These are phyloP conservation scores for Euphorbia schlechtendalii DNA, from an alignment of 441 rosid genomes.

Conservation along the genomic window DNA sequence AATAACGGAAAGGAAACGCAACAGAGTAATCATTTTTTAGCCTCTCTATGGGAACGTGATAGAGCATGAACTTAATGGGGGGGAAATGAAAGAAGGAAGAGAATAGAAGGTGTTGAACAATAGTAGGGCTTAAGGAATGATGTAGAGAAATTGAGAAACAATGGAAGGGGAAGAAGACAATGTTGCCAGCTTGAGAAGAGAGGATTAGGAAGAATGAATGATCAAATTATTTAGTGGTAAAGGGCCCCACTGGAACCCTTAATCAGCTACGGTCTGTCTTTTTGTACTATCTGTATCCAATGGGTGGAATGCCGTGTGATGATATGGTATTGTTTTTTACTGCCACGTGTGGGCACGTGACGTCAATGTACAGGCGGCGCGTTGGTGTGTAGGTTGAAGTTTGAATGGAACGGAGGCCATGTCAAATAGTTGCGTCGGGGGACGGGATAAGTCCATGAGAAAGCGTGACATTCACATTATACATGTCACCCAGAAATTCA, in stretches of 20 bases:
- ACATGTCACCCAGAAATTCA: too few relatives aligned
- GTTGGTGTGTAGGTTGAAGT: not conserved
- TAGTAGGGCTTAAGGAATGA: not conserved
- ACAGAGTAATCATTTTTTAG: conserved; percentile 21
- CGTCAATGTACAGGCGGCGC: not conserved
- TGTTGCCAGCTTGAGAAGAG: conserved; percentile 66
- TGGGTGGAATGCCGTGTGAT: not conserved
- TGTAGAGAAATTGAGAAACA: not conserved
- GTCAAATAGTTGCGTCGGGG: too few relatives aligned
- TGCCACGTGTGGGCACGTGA: not conserved
- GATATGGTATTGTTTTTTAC: not conserved
- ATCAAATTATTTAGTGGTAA: conserved; percentile 52
- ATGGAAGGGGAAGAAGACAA: conserved; percentile 27
- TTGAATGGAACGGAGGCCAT: too few relatives aligned
- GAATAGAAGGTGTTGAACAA: conserved; percentile 56
- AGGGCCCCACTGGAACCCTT: conserved; percentile 19
- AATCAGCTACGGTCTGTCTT: not conserved
- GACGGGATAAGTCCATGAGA: too few relatives aligned
- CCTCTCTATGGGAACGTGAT: too few relatives aligned
- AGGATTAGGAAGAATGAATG: conserved; percentile 33
- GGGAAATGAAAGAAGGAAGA: conserved; percentile 8
- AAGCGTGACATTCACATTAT: too few relatives aligned
- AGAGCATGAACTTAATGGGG: too few relatives aligned
- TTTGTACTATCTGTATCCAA: not conserved
- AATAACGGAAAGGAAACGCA: not conserved